Conservation (phyloP, 2,329 filamentous ascomycete species). For the Bisporella sp. region DNA sequence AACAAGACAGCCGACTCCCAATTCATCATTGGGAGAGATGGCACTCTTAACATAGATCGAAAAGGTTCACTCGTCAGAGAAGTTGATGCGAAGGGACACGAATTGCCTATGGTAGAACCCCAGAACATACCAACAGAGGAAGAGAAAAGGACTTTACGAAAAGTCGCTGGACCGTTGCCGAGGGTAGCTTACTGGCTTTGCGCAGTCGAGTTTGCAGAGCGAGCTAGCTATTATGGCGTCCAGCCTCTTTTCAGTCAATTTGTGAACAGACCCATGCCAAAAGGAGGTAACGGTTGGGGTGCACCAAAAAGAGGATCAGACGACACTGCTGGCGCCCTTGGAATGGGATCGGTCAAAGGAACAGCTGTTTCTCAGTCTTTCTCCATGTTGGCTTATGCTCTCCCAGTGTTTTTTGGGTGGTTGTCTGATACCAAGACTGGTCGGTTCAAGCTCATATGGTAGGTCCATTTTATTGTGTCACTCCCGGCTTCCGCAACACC, state of each 20-base stretch:
- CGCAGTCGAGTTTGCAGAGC: constrained; percentile 68
- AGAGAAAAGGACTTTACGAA: constrained; percentile 52
- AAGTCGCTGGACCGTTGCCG: constrained; percentile 57
- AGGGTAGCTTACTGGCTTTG: constrained; percentile 63
- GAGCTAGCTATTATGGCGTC: constrained; percentile 72
- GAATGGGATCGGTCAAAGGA: constrained; percentile 46
- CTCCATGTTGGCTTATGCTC: constrained; percentile 41
- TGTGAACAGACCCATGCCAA: constrained; percentile 52
- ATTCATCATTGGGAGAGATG: constrained; percentile 1
- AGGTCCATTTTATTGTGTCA: too few species aligned
- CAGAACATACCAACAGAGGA: constrained; percentile 41
- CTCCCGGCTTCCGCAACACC: too few species aligned
- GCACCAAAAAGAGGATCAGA: constrained; percentile 30
- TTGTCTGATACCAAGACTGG: constrained; percentile 59
- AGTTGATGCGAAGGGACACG: constrained; percentile 1
- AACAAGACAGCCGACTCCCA: constrained; percentile 10
- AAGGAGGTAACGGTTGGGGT: constrained; percentile 31
- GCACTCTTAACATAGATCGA: constrained; percentile 10
- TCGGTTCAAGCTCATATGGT: constrained; percentile 54
- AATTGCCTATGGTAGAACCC: constrained; percentile 26
- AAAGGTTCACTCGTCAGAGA: constrained; percentile 13
- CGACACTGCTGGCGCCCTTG: constrained; percentile 45
- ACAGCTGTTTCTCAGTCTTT: constrained; percentile 47
- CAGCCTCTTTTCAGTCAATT: constrained; percentile 53
- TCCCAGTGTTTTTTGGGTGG: constrained; percentile 43